Conservation (phyloP, 345 rosid genomes). For the Linum lewisii region DNA sequence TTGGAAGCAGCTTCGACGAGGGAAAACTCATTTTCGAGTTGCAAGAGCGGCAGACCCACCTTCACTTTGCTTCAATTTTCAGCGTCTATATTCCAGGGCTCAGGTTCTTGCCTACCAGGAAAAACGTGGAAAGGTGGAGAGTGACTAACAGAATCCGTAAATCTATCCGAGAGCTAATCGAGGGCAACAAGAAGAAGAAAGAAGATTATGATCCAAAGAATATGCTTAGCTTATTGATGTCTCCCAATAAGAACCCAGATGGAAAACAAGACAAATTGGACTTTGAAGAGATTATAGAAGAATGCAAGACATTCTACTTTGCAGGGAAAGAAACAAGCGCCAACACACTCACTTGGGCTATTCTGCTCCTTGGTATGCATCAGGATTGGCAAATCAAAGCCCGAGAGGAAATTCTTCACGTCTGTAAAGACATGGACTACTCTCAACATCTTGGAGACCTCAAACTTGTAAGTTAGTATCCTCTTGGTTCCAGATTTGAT, state of each 20-base stretch:
- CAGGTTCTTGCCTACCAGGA: slow-evolving; percentile 73
- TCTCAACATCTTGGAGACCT: slow-evolving; percentile 37
- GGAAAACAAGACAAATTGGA: slow-evolving; percentile 51
- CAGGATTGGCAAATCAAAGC: slow-evolving; percentile 79
- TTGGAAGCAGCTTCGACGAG: slow-evolving; percentile 75
- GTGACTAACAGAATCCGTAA: slow-evolving; percentile 57
- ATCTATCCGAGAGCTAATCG: slow-evolving; percentile 40
- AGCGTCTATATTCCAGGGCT: slow-evolving; percentile 70
- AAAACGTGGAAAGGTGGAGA: slow-evolving; percentile 68
- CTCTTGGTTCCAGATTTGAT: too few species aligned
- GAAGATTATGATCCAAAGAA: slow-evolving; percentile 38
- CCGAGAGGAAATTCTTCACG: slow-evolving; percentile 48
- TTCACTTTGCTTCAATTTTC: slow-evolving; percentile 41
- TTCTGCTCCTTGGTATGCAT: slow-evolving; percentile 55
- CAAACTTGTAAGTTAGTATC: slow-evolving; percentile 43
- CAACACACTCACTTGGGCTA: slow-evolving; percentile 54
- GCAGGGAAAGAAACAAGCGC: slow-evolving; percentile 85
- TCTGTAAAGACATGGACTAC: slow-evolving; percentile 29
- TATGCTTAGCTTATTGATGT: slow-evolving; percentile 45
- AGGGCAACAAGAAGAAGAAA: slow-evolving; percentile 18
- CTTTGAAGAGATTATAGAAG: slow-evolving; percentile 65
- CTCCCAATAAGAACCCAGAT: slow-evolving; percentile 37
- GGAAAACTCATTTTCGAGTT: slow-evolving; percentile 56
- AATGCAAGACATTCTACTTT: slow-evolving; percentile 82
- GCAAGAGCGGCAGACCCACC: slow-evolving; percentile 62